Percentiles rank a stretch among this genome's conserved stretches.
These are phyloP conservation scores for Umbilicaria muhlenbergii DNA, from an alignment of 495 filamentous ascomycete species.

Conservation along the genomic window DNA sequence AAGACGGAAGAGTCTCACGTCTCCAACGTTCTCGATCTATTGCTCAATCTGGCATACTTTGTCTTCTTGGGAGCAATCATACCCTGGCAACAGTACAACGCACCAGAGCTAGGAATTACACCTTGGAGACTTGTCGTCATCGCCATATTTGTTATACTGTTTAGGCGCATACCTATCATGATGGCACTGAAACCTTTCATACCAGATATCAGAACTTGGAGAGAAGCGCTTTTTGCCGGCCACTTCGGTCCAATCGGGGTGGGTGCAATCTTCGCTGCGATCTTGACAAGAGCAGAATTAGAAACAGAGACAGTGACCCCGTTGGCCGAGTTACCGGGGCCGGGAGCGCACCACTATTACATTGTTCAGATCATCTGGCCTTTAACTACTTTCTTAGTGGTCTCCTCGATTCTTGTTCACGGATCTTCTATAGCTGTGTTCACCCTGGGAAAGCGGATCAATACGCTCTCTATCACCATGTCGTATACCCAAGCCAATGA, in stretches of 20 bases:
- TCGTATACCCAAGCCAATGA: constrained; percentile 86
- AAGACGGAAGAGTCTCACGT: constrained; percentile 98
- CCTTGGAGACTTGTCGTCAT: constrained; percentile 86
- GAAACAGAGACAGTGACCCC: constrained; percentile 62
- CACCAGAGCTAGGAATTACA: constrained; percentile 47
- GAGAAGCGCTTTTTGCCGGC: constrained; percentile 92
- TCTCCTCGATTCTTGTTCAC: constrained; percentile 88
- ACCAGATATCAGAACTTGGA: constrained; percentile 96
- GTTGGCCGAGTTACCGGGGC: constrained; percentile 34
- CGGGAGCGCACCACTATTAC: constrained; percentile 47
- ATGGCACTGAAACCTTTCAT: constrained; percentile 80
- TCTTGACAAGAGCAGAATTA: constrained; percentile 78
- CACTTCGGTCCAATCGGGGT: constrained; percentile 98
- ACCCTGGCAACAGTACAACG: constrained; percentile 81
- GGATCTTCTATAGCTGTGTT: constrained; percentile 97
- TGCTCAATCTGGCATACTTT: constrained; percentile 95
- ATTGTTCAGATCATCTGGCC: constrained; percentile 85
- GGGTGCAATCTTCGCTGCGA: constrained; percentile 89
- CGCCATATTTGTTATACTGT: constrained; percentile 81
- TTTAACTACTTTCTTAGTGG: constrained; percentile 85
- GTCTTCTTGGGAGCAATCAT: constrained; percentile 96
- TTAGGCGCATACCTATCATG: constrained; percentile 96
- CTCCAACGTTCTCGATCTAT: constrained; percentile 95
- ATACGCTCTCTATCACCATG: constrained; percentile 87
- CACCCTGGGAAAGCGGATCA: constrained; percentile 94